Percentiles rank a stretch among this genome's conserved stretches.
Evolutionary conservation across 208 protist species (phyloP).

Genomic region (Phytomonas francai): DNA sequence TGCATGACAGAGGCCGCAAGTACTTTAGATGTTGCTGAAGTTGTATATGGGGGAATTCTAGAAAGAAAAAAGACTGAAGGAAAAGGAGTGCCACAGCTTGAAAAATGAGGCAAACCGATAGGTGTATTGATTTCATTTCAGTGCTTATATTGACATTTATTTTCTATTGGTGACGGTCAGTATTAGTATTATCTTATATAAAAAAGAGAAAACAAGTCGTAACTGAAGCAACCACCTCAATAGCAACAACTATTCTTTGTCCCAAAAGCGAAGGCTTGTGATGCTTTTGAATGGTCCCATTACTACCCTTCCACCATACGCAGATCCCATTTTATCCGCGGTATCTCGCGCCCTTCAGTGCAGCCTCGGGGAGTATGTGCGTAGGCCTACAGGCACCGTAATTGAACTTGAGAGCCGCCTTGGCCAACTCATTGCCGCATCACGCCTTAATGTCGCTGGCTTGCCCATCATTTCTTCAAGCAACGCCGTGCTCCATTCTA

Average conservation of each 20-base stretch:
- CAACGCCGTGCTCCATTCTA: conserved; percentile 23
- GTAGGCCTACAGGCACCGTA: conserved; percentile 13
- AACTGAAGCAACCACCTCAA: not conserved
- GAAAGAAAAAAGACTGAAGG: not conserved
- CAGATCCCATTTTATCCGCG: conserved; percentile 29
- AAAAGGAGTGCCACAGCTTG: not conserved
- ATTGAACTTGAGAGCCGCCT: conserved; percentile 61
- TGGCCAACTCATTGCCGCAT: conserved; percentile 21
- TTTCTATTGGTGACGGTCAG: not conserved
- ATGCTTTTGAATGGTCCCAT: not conserved
- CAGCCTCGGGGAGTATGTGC: conserved; percentile 31
- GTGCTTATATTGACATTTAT: not conserved
- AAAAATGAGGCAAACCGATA: conserved; percentile 13
- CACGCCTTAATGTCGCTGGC: conserved; percentile 14
- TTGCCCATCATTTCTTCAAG: conserved; percentile 28
- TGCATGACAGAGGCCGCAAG: not conserved
- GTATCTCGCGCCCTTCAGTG: conserved; percentile 26
- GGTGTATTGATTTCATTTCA: conserved; percentile 1
- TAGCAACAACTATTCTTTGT: not conserved
- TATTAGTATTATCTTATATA: conserved; percentile 6
- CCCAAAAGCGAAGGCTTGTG: not conserved
- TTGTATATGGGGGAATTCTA: not conserved
- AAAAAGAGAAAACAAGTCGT: not conserved
- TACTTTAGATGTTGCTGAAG: not conserved
- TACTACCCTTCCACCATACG: conserved; percentile 26